A percentile compares a stretch with the other conserved stretches of the same genome.
Conservation (phyloP, 352 stramenopile genomes). For the Aphanomyces cochlioides region DNA sequence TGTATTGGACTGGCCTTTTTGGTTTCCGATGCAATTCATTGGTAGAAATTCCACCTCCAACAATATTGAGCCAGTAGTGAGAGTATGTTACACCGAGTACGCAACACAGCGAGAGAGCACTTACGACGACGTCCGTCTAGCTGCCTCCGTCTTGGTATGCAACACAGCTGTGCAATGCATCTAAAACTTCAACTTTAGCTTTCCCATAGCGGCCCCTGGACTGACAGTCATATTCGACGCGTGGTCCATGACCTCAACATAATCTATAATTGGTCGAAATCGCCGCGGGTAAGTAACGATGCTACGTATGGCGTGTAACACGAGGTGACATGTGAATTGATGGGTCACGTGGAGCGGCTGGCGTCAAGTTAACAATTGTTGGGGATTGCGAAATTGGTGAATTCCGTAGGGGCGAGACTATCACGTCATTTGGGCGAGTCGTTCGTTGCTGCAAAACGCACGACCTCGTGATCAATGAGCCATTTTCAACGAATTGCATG, state of each 20-base stretch:
- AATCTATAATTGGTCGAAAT: neutral
- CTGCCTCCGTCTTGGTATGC: too few species aligned
- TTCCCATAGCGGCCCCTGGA: neutral
- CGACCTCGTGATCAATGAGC: neutral
- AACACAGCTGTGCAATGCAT: neutral
- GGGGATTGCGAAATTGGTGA: neutral
- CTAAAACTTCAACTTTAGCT: neutral
- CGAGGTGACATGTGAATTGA: neutral
- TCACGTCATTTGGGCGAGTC: neutral
- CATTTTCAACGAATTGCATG: neutral
- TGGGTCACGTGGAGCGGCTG: neutral
- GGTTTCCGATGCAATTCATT: neutral
- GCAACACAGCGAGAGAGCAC: neutral
- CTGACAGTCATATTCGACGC: neutral
- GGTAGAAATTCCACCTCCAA: neutral
- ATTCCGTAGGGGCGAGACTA: neutral
- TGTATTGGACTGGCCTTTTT: conserved; percentile 25
- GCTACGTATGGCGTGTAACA: too few species aligned
- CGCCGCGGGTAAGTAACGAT: neutral
- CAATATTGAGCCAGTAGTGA: neutral
- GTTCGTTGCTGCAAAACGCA: neutral
- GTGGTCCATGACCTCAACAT: neutral
- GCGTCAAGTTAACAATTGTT: neutral
- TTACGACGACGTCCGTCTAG: neutral
- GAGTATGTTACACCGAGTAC: neutral